Evolutionary conservation across 345 rosid species (phyloP), one percentile per base, ranked within the genome.

Genomic region (Hypericum perforatum): DNA sequence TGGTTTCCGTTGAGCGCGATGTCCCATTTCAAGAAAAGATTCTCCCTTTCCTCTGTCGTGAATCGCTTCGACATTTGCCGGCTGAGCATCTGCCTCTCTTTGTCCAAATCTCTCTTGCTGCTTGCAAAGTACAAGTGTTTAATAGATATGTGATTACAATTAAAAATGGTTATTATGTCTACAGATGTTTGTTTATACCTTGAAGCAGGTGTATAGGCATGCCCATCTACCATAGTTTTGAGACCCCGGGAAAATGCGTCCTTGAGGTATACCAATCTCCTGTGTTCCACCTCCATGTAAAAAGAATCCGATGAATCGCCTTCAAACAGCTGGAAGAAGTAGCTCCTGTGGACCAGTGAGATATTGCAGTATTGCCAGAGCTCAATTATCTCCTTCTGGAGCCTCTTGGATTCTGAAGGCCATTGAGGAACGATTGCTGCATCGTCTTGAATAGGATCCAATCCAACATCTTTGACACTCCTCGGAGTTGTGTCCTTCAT

Each of bases 281-380:
- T 79, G 57, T 69, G 81, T 74, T 92, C 98, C 13, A 83, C 95
- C 64, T 88, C 96, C 94, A 88, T 70, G 74, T 88, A 88, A 65
- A 85, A 71, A 8, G 80, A 77, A 64, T 92, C 94, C 50, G 79
- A 64, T 12, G 79, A 82, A 67, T 85, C 90, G 44, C 96, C 96
- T 61, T 82, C 81, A 59, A 83, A 80, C 41, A 81, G 74, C 61
- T 87, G 77, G 73, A 78, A 88, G 74, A 88, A 88, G 82, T 92
- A 85, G 72, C 86, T 78, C 69, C 96, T 74, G 72, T 92, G 98
- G 49, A 79, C 80, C 79, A 88, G 63, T 42, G 94, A 74, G 37
- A 85, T 76, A 49, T 76, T 82, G 76, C 95, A 85, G 48, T 60
- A 72, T 59, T 88, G 78, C 97, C 97, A 85, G 16, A 88, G 82